A percentile compares a stretch with the other conserved stretches of the same genome.
Evolutionary conservation across 257 asterid species (phyloP).

Genomic region (Linderniella brevidens): DNA sequence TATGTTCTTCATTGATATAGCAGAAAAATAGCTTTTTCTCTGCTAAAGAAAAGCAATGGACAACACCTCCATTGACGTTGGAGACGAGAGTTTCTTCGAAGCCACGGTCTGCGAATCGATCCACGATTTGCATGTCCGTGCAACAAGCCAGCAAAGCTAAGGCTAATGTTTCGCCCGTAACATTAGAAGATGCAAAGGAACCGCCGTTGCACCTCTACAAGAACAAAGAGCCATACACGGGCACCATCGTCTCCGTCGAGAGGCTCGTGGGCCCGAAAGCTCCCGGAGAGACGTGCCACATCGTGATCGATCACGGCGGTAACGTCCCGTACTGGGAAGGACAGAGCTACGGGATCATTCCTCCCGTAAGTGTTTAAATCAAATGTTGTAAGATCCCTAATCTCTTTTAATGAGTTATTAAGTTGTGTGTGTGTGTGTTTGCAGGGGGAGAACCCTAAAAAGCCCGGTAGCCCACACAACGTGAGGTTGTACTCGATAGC

Average conservation of each 20-base stretch:
- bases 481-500: conserved; percentile 88
- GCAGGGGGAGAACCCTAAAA: conserved; percentile 88
- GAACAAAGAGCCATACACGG: conserved; percentile 69
- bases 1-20: conserved; percentile 3
- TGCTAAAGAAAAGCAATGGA: conserved; percentile 29
- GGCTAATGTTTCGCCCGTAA: conserved; percentile 55
- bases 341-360: conserved; percentile 85
- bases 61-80: conserved; percentile 15
- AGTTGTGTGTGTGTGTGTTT: neutral
- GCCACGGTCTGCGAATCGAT: conserved; percentile 19
- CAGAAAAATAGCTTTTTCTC: conserved; percentile 39
- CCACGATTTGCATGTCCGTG: conserved; percentile 65
- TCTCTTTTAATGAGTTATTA: neutral
- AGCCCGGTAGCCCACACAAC: conserved; percentile 77
- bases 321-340: conserved; percentile 98
- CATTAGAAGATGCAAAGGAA: conserved; percentile 69
- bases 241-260: conserved; percentile 70
- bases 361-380: conserved; percentile 50
- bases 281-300: conserved; percentile 94
- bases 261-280: conserved; percentile 88
- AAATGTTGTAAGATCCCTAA: conserved; percentile 1
- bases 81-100: conserved; percentile 21
- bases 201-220: conserved; percentile 84
- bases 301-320: conserved; percentile 87
- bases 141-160: conserved; percentile 65